Base-by-base conservation (phyloP, 2,329 filamentous ascomycete species). In the Xylogone sp. region DNA sequence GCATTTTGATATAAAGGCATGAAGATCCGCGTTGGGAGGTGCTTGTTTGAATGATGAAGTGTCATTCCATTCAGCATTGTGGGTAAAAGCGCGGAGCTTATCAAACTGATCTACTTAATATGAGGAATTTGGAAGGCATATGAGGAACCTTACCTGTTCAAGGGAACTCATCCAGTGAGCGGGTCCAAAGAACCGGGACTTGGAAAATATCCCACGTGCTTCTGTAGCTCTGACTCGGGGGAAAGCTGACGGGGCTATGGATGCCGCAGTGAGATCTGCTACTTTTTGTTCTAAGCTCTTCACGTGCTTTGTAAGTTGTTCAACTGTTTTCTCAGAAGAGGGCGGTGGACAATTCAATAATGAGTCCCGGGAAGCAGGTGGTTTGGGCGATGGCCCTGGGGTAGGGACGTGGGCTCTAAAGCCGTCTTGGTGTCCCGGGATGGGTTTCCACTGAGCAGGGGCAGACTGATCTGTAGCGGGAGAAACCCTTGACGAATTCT, bases 101-200 rank as follows among this genome's bases (percentile, higher is more conserved):
- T 13, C 31, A 42, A 22, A 51, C 20, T 39, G n/a, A 3, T 46
- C 27, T 4, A 4, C 22, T 31, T 46, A 27, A 16, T 2, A 45
- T n/a, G n/a, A 3, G 18, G 16, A 19, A 20, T 4, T 9, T 47
- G n/a, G 16, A 45, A 7, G 2, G 13, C 9, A 21, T 6, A 22
- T 21, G 43, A 31, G n/a, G 29, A 42, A 42, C 24, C 49, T 27
- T 56, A 61, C 59, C 46, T 55, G 50, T 42, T 52, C 55, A 21
- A 59, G 59, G 3, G 58, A 58, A 42, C 58, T 53, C 55, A 59
- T 59, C 61, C 61, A 64, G 45, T 64, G 61, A 43, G 54, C 61
- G 20, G 56, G 54, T 5, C 62, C 62, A 46, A 56, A 61, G 21
- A 59, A 60, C 21, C 59, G 46, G 1, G 60, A 60, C 43, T 64